phyloP scores from a whole-genome alignment of 768 basidiomycete genomes.

The Mycena kentingensis region DNA sequence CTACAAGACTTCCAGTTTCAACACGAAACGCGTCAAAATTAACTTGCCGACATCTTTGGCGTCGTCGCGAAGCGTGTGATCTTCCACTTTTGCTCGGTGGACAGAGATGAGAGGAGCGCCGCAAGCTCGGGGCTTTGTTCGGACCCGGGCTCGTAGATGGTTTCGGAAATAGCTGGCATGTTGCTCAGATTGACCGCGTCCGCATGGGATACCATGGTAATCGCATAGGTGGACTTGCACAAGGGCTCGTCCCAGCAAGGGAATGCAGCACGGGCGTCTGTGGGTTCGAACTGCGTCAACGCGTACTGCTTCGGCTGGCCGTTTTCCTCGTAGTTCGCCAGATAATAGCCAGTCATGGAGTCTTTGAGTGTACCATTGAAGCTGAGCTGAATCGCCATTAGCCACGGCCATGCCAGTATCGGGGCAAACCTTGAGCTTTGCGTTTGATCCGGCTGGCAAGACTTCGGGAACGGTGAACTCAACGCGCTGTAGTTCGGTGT shows the following conservation, averaged over 20 bases:
- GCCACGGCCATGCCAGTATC: no score
- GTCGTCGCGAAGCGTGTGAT: slow-evolving; percentile 80
- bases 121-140: slow-evolving; percentile 35
- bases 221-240: slow-evolving; percentile 79
- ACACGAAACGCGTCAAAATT: no score
- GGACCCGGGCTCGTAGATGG: slow-evolving; percentile 39
- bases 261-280: slow-evolving; percentile 79
- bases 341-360: slow-evolving; percentile 85
- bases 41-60: slow-evolving; percentile 88
- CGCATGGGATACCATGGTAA: slow-evolving; percentile 78
- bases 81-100: slow-evolving; percentile 65
- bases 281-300: slow-evolving; percentile 92
- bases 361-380: slow-evolving; percentile 71
- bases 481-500: slow-evolving; percentile 65
- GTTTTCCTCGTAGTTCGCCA: slow-evolving; percentile 61
- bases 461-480: slow-evolving; percentile 57
- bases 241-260: slow-evolving; percentile 94
- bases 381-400: no score
- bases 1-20: no score
- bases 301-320: slow-evolving; percentile 69
- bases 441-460: slow-evolving; percentile 70
- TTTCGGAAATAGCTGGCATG: slow-evolving; percentile 76
- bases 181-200: slow-evolving; percentile 83
- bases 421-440: no score
- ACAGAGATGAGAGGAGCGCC: slow-evolving; percentile 45